These are phyloP conservation scores for Pyricularia sp. DNA, from an alignment of 2,329 filamentous ascomycete genomes.

Conservation along the genomic window DNA sequence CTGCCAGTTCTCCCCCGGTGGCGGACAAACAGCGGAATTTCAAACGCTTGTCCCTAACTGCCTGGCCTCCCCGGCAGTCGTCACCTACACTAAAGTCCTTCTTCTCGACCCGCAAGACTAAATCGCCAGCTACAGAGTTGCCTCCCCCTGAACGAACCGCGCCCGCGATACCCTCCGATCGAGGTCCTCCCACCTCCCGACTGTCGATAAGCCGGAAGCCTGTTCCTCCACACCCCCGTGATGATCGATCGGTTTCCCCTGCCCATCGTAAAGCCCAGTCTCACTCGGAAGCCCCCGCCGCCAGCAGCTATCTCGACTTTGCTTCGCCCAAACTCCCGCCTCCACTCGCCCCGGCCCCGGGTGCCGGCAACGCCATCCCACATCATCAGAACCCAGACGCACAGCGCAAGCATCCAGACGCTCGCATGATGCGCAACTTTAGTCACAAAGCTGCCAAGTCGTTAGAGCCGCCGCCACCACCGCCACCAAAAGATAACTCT, in stretches of 20 bases:
- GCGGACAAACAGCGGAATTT: not conserved
- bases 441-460: not conserved
- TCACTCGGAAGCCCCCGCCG: not conserved
- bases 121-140: not conserved
- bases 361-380: not conserved
- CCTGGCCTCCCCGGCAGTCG: not conserved
- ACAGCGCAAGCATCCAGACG: not conserved
- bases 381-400: not conserved
- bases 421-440: not conserved
- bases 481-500: not conserved
- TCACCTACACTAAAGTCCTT: constrained; percentile 1
- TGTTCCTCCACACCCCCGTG: not conserved
- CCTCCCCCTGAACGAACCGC: not conserved
- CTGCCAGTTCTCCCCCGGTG: not conserved
- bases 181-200: not conserved
- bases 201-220: not conserved
- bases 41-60: not conserved
- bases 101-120: constrained; percentile 2
- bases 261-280: not conserved
- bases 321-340: not conserved
- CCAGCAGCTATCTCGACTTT: not conserved
- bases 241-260: not conserved
- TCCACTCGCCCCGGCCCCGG: not conserved
- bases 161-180: not conserved
- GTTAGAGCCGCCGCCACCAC: not conserved